Conservation (phyloP, 352 stramenopile species). For the Globisporangium middletonii region DNA sequence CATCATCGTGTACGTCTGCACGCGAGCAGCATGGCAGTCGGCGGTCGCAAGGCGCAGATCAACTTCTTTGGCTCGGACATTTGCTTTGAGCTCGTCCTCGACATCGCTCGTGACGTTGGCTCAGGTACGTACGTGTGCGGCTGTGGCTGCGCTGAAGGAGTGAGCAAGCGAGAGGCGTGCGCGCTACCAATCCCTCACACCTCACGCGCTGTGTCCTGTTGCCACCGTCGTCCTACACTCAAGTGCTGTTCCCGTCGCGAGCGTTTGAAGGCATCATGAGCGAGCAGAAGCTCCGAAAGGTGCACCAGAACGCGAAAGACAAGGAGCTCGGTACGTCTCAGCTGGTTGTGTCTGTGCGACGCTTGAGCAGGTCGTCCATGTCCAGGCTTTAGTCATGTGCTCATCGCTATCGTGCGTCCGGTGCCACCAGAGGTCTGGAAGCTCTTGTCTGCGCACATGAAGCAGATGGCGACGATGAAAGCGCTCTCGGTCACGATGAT, state of each 20-base stretch:
- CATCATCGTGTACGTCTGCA: not conserved
- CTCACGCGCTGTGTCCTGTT: not conserved
- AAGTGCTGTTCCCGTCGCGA: constrained; percentile 62
- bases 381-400: not conserved
- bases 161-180: not conserved
- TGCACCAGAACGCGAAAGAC: constrained; percentile 65
- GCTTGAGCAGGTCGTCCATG: constrained; percentile 1
- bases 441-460: constrained; percentile 45
- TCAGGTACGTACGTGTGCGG: constrained; percentile 22
- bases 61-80: constrained; percentile 72
- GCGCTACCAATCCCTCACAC: not conserved
- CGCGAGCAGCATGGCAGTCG: constrained; percentile 47
- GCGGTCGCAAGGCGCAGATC: constrained; percentile 65
- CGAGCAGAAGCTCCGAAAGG: constrained; percentile 70
- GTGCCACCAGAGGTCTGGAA: constrained; percentile 58
- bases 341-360: not conserved
- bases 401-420: not conserved
- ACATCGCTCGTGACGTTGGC: constrained; percentile 54
- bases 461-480: constrained; percentile 41
- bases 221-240: not conserved
- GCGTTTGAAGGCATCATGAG: constrained; percentile 82
- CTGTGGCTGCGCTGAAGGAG: not conserved
- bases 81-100: constrained; percentile 67
- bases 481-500: constrained; percentile 27
- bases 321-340: constrained; percentile 45